Conservation (phyloP, 129 eudicot species). For the Cynara cardunculus region DNA sequence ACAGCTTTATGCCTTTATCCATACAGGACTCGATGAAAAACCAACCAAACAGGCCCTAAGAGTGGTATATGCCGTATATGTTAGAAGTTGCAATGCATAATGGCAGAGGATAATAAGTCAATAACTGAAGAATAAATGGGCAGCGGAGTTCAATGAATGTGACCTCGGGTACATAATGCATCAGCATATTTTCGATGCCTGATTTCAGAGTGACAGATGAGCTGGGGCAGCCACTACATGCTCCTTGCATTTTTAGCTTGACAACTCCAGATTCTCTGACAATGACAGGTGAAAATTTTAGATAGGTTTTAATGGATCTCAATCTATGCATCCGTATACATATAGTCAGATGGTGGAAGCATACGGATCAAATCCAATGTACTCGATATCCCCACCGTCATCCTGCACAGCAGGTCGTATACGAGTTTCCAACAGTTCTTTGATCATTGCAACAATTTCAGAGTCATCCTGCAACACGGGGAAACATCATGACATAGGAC, state of each 20-base stretch:
- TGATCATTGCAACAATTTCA: constrained; percentile 97
- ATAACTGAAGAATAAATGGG: neutral
- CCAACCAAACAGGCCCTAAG: too few species aligned
- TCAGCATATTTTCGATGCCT: constrained; percentile 96
- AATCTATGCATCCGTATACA: neutral
- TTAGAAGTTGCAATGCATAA: neutral
- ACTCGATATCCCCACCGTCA: constrained; percentile 97
- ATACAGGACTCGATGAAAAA: too few species aligned
- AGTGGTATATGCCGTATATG: neutral
- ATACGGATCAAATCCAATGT: constrained; percentile 81
- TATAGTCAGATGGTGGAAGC: constrained; percentile 11
- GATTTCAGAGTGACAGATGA: constrained; percentile 96
- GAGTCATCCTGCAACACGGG: constrained; percentile 73
- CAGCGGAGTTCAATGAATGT: neutral
- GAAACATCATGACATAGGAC: constrained; percentile 12
- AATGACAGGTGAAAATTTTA: neutral
- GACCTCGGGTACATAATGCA: constrained; percentile 98
- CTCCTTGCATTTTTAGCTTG: constrained; percentile 97
- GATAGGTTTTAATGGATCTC: neutral
- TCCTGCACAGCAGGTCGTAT: constrained; percentile 98
- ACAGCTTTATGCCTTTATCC: too few species aligned
- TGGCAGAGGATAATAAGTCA: neutral
- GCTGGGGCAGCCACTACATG: constrained; percentile 99
- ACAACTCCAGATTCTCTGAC: constrained; percentile 82
- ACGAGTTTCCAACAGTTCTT: constrained; percentile 92